Base-by-base conservation (phyloP, 116 monocot species). In the Phalaenopsis hybrid region DNA sequence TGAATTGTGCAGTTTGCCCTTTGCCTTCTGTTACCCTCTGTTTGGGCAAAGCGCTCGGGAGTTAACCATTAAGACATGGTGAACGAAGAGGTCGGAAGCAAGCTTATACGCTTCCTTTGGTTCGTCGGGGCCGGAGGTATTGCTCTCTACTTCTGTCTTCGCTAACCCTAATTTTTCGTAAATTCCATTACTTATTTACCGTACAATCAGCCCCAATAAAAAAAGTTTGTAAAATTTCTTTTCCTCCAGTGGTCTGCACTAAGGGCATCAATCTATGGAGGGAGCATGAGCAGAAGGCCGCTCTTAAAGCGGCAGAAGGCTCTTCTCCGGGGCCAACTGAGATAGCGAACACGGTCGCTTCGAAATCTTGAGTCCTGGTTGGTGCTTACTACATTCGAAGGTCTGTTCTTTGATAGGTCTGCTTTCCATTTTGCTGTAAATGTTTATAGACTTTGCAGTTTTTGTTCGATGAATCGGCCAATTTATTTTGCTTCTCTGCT, bases 61-160 rank as follows among this genome's bases (percentile, higher is more conserved):
- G 8, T 15, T 44, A 20, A 18, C 65, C 59, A 43, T 18, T 1
- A 74, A 73, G 78, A 50, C 75, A 92, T 90, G 92, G 86, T 86
- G 0, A 73, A 28, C n/a, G 89, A 89, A 69, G 93, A 96, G 33
- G 96, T 83, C 80, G 89, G 90, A 37, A 49, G 67, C 81, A 96
- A 93, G 89, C 88, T 96, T 61, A 84, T 89, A 57, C 96, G 96
- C 44, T 73, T 93, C 70, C 82, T 96, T 77, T 93, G 85, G 84
- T 96, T 93, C 89, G 90, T 92, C 83, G 93, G 93, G 69, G 93
- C 93, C 79, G 96, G 96, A 86, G 81, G 96, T 96, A 80, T 43
- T 5, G n/a, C n/a, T 25, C 21, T 45, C 58, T 6, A 25, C 78
- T 33, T 75, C 20, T 31, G 37, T 31, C 57, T 77, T 72, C 57